These are phyloP conservation scores for Geotrichum candidum DNA, from an alignment of 1,139 yeast species.

Conservation along the genomic window DNA sequence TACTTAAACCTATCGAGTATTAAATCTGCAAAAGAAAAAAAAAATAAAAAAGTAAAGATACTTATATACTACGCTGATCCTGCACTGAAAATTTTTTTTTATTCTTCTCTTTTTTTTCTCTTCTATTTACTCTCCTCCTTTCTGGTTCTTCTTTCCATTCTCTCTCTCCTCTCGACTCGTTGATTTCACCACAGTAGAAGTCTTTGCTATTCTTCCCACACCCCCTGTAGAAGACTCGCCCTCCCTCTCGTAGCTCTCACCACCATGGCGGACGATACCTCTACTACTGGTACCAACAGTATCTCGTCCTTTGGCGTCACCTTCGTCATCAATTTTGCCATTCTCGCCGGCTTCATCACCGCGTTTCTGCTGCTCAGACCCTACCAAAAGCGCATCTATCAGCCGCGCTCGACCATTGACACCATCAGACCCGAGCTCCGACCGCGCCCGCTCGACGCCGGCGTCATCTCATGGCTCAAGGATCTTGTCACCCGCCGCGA, in stretches of 20 bases:
- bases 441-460: slow-evolving; percentile 34
- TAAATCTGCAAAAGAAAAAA: too few relatives aligned
- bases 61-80: too few relatives aligned
- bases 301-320: slow-evolving; percentile 45
- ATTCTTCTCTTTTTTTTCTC: neutral
- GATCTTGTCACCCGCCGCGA: slow-evolving; percentile 50
- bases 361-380: slow-evolving; percentile 63
- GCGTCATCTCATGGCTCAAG: slow-evolving; percentile 33
- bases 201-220: neutral
- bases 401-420: slow-evolving; percentile 65
- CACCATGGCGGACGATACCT: neutral
- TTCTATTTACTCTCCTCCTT: neutral
- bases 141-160: neutral
- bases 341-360: slow-evolving; percentile 51
- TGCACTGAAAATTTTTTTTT: neutral
- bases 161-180: neutral
- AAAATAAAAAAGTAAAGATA: too few relatives aligned
- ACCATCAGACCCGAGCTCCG: slow-evolving; percentile 39
- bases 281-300: slow-evolving; percentile 24
- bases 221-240: neutral
- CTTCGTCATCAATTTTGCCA: slow-evolving; percentile 48
- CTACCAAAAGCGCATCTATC: slow-evolving; percentile 65
- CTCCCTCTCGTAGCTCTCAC: neutral
- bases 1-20: too few relatives aligned
- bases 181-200: neutral